Evolutionary conservation across 139 green algal species (phyloP).

Genomic region (Astrephomene gubernaculifera): DNA sequence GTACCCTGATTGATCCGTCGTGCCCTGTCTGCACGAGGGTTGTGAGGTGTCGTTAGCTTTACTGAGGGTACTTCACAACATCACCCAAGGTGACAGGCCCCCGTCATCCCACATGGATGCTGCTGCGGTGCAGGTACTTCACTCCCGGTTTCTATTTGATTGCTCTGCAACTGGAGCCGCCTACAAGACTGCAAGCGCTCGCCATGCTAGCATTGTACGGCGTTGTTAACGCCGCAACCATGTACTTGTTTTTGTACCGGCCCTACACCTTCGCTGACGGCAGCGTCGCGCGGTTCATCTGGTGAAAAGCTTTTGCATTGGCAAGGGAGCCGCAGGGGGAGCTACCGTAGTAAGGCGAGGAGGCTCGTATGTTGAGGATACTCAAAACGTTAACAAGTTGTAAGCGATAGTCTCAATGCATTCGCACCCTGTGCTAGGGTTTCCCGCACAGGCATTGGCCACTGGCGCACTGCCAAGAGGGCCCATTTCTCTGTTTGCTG

Average conservation of each 20-base stretch:
- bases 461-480: too few species aligned
- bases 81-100: too few species aligned
- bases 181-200: background rate
- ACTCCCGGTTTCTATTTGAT: conserved; percentile 72
- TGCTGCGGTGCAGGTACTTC: conserved; percentile 95
- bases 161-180: conserved; percentile 67
- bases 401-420: too few species aligned
- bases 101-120: too few species aligned
- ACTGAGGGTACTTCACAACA: background rate
- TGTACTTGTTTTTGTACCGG: conserved; percentile 79
- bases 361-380: too few species aligned
- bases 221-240: conserved; percentile 64
- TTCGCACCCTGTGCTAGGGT: too few species aligned
- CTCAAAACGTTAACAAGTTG: too few species aligned
- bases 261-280: conserved; percentile 84
- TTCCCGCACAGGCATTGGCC: too few species aligned
- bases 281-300: conserved; percentile 89
- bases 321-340: too few species aligned
- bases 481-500: too few species aligned
- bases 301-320: too few species aligned
- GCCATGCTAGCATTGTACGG: conserved; percentile 42
- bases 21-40: background rate
- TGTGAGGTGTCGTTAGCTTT: background rate
- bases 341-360: too few species aligned
- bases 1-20: background rate